Base-by-base conservation (phyloP, 2,329 filamentous ascomycete genomes). In the Alternaria brassicae region DNA sequence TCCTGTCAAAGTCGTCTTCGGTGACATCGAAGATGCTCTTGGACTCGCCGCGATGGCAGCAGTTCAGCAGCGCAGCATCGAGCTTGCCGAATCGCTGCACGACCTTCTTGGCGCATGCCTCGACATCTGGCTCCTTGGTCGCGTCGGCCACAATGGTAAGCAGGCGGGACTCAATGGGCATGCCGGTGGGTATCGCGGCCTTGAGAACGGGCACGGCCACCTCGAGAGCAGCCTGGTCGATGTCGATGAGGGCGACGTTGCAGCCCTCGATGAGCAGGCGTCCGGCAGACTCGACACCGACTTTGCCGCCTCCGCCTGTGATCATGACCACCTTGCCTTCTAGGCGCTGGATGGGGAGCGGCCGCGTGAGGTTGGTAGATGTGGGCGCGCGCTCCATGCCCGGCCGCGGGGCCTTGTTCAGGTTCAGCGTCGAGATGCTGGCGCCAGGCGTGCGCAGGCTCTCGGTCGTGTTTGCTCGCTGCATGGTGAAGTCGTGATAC, bases 251-350 rank as follows among this genome's bases (percentile, higher is more conserved):
- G 12, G 68, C 70, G 32, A 79, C 74, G 19, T 73, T 78, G 25
- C 77, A 77, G 27, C 76, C 77, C 49, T 79, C 78, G 15, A 72
- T 64, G 0, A 79, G 63, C 42, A 78, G 67, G 6, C 78, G 69
- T 4, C 69, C 65, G 17, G 75, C 76, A 7, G 74, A 77, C 62
- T 78, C 75, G 13, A 78, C 68, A 60, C 69, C 73, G 23, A 75
- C 72, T 45, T 72, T 73, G 39, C 72, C 71, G 36, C 68, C 74
- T 19, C 72, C 74, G 32, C 74, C 74, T 1, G 72, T 74, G 63
- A 77, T 75, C 53, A 77, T 57, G 25, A 72, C 72, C 27, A 77
- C 72, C 59, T 71, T 72, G 40, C 69, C 68, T 13, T 68, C 67
- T 12, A 77, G 68, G 17, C 73, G 71, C 55, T 74, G 69, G 32